Conservation (phyloP, 208 protist genomes). For the Angomonas deanei region DNA sequence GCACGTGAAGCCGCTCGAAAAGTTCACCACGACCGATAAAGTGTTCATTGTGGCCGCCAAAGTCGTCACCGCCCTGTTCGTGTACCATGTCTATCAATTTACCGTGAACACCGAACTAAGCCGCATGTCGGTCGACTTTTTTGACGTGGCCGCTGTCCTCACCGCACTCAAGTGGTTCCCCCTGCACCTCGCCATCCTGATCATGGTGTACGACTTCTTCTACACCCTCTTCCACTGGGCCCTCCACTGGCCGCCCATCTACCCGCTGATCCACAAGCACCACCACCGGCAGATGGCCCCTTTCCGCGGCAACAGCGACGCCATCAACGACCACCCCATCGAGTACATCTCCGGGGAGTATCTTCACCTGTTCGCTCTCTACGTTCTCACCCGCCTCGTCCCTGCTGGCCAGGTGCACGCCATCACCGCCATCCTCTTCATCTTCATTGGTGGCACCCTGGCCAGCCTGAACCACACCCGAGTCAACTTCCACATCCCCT, state of each 20-base stretch:
- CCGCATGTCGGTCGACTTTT: slow-evolving; percentile 37
- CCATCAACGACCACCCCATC: slow-evolving; percentile 89
- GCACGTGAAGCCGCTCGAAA: slow-evolving; percentile 32
- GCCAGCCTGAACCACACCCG: slow-evolving; percentile 90
- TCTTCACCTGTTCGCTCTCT: slow-evolving; percentile 75
- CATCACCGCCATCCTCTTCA: slow-evolving; percentile 54
- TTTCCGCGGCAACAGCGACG: slow-evolving; percentile 85
- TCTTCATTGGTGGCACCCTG: slow-evolving; percentile 78
- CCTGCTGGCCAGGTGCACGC: slow-evolving; percentile 58
- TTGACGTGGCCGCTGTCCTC: slow-evolving; percentile 14
- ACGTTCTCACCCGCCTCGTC: slow-evolving; percentile 56
- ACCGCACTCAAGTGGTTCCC: slow-evolving; percentile 44
- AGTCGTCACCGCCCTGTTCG: slow-evolving; percentile 50
- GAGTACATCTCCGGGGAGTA: slow-evolving; percentile 90
- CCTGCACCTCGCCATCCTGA: slow-evolving; percentile 47
- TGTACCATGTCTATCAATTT: slow-evolving; percentile 60
- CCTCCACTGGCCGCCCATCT: slow-evolving; percentile 81
- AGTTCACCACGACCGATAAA: slow-evolving; percentile 42
- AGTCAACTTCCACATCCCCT: slow-evolving; percentile 68
- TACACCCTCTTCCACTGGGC: slow-evolving; percentile 86
- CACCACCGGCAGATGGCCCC: slow-evolving; percentile 88
- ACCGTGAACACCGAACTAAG: slow-evolving; percentile 33
- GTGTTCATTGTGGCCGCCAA: slow-evolving; percentile 53
- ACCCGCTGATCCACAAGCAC: slow-evolving; percentile 88
- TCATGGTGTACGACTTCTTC: slow-evolving; percentile 90